Evolutionary conservation across 1,139 yeast species (phyloP), one percentile per base, ranked within the genome.

Genomic region (Protomyces inouyei): DNA sequence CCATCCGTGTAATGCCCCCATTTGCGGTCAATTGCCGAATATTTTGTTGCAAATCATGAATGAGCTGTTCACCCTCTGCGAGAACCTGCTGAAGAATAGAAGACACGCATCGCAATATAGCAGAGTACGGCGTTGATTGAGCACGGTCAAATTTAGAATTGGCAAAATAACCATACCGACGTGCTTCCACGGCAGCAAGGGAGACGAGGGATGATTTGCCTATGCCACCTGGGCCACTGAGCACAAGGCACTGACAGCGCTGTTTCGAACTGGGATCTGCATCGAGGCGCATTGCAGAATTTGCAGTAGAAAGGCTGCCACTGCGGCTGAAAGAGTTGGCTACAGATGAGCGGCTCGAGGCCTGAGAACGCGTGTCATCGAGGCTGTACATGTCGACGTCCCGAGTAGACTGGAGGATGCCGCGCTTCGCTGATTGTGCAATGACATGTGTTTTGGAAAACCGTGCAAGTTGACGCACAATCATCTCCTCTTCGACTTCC

Each of bases 211-310:
- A 40, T 1, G 68, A 28, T 46, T 68, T 68, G 25, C 70, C 70
- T 32, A 65, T 55, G 18, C 70, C 70, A 16, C 68, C 53, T 25
- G 40, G 54, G 3, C 70, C 70, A 5, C 63, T 61, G 12, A 68
- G 45, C n/a, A 64, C 45, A 28, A 68, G 48, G 18, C 66, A 57
- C 8, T 60, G 45, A 12, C 60, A 60, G 25, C 51, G 51, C 4
- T 21, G 48, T 18, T 43, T 43, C 12, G 23, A n/a, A 21, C 23
- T 28, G 12, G 54, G 35, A 3, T 56, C 60, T n/a, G 35, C 52
- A 9, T 38, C 32, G n/a, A 43, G 38, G 14, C 48, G 48, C 48
- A 43, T 9, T n/a, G 48, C 12, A 10, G 48, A 43, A 5, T 12
- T 21, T n/a, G 25, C 48, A 16, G 48, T 43, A 18, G 48, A 43